These are phyloP conservation scores for Aspergillus sparsus DNA, from an alignment of 495 filamentous ascomycete genomes.

Conservation along the genomic window DNA sequence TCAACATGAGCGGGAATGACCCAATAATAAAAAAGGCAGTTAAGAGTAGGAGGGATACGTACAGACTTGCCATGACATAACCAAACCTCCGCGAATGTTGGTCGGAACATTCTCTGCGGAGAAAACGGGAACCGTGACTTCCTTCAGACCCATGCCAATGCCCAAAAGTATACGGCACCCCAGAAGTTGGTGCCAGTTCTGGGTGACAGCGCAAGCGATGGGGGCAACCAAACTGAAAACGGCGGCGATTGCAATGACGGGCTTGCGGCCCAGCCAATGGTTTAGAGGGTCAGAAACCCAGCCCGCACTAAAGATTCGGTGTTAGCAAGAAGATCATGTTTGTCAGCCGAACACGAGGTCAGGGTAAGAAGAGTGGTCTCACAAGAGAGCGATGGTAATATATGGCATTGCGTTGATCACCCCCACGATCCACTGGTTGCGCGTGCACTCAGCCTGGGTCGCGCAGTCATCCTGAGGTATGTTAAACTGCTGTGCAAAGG, in stretches of 20 bases:
- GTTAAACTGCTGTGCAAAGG: slow-evolving; percentile 56
- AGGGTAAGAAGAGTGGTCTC: slow-evolving; percentile 15
- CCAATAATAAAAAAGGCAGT: background rate
- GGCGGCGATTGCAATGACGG: slow-evolving; percentile 58
- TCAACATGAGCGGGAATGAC: slow-evolving; percentile 14
- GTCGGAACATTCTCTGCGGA: slow-evolving; percentile 64
- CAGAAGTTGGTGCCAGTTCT: slow-evolving; percentile 57
- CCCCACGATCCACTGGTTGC: slow-evolving; percentile 53
- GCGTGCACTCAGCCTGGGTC: no score
- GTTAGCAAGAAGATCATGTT: slow-evolving; percentile 15
- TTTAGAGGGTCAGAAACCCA: slow-evolving; percentile 56
- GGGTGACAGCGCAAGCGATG: slow-evolving; percentile 52
- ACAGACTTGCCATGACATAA: slow-evolving; percentile 67
- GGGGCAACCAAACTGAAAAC: slow-evolving; percentile 50
- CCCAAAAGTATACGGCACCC: slow-evolving; percentile 58
- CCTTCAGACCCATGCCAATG: slow-evolving; percentile 63
- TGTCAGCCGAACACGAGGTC: slow-evolving; percentile 28
- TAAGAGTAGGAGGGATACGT: background rate
- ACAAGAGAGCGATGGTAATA: slow-evolving; percentile 34
- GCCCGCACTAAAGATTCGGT: slow-evolving; percentile 49
- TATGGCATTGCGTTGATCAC: slow-evolving; percentile 54
- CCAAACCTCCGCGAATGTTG: slow-evolving; percentile 61
- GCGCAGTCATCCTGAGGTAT: slow-evolving; percentile 36
- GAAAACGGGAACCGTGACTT: slow-evolving; percentile 64
- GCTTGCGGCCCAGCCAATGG: slow-evolving; percentile 54